Conservation (phyloP, 164 flowering plant genomes). For the Berberis vulgaris region DNA sequence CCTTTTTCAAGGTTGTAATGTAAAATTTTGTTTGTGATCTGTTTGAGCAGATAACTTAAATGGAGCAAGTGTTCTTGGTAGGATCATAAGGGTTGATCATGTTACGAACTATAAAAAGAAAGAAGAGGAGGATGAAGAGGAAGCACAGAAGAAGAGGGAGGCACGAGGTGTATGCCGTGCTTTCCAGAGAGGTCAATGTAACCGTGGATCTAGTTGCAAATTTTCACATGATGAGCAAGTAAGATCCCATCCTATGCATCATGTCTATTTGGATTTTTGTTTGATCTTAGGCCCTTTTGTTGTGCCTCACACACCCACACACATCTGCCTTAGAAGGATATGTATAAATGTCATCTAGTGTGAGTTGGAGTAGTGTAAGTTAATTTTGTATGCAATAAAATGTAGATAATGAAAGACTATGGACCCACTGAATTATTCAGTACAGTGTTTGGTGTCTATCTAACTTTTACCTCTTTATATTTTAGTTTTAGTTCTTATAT, state of each 20-base stretch:
- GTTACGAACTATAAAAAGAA: slow-evolving; percentile 75
- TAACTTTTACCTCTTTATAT: too few relatives aligned
- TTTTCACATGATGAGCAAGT: slow-evolving; percentile 92
- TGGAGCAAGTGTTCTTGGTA: slow-evolving; percentile 73
- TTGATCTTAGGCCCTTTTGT: background rate
- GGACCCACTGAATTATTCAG: too few relatives aligned
- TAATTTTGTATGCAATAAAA: too few relatives aligned
- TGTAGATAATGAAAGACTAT: too few relatives aligned
- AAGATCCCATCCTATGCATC: slow-evolving; percentile 6
- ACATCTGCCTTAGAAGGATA: too few relatives aligned
- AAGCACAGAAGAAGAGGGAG: slow-evolving; percentile 60
- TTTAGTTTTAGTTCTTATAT: too few relatives aligned
- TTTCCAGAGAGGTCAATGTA: slow-evolving; percentile 83
- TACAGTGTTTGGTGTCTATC: too few relatives aligned
- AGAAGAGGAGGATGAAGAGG: slow-evolving; percentile 90
- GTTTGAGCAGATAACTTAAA: slow-evolving; percentile 65
- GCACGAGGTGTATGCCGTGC: slow-evolving; percentile 90
- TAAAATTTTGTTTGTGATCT: slow-evolving; percentile 1
- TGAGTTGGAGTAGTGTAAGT: too few relatives aligned
- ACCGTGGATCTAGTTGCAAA: slow-evolving; percentile 76
- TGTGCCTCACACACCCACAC: too few relatives aligned
- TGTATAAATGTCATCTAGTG: too few relatives aligned
- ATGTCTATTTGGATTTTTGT: background rate
- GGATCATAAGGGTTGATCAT: slow-evolving; percentile 86
- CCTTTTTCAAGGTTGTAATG: background rate